Evolutionary conservation across 2,329 filamentous ascomycete genomes (phyloP).

Genomic region (Trichoderma atroviride): DNA sequence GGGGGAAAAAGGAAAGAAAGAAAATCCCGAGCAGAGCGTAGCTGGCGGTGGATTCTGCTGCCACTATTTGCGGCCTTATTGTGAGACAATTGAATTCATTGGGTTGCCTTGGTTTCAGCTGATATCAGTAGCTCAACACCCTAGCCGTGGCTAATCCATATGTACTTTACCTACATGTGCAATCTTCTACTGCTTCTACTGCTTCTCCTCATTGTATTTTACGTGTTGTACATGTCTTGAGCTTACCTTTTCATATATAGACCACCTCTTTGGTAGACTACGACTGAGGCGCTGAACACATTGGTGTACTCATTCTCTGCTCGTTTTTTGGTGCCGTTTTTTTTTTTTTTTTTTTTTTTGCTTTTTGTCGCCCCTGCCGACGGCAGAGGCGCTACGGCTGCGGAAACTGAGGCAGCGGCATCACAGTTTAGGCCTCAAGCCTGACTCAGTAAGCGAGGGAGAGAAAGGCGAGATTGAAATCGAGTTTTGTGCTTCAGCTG

Average conservation of each 20-base stretch:
- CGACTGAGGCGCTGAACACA: no score
- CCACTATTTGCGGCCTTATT: slow-evolving; percentile 6
- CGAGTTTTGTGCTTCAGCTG: not conserved
- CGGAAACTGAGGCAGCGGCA: not conserved
- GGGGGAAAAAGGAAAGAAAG: not conserved
- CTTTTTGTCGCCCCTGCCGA: slow-evolving; percentile 12
- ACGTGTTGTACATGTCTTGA: no score
- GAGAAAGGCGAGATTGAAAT: not conserved
- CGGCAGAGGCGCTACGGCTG: slow-evolving; percentile 13
- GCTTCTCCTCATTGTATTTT: no score
- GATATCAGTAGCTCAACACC: not conserved
- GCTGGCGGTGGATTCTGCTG: not conserved
- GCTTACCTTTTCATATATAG: no score
- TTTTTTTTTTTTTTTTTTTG: not conserved
- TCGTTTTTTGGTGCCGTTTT: not conserved
- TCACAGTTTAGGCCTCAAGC: not conserved
- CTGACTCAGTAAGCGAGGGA: not conserved
- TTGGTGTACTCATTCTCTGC: not conserved
- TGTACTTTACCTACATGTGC: no score
- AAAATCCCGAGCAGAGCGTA: not conserved
- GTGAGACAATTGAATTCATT: slow-evolving; percentile 16
- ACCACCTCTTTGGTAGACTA: no score
- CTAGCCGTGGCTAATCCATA: no score
- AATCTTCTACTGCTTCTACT: no score
- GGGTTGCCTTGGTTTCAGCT: slow-evolving; percentile 15